These are phyloP conservation scores for Salix purpurea DNA, from an alignment of 345 rosid species.

Conservation along the genomic window DNA sequence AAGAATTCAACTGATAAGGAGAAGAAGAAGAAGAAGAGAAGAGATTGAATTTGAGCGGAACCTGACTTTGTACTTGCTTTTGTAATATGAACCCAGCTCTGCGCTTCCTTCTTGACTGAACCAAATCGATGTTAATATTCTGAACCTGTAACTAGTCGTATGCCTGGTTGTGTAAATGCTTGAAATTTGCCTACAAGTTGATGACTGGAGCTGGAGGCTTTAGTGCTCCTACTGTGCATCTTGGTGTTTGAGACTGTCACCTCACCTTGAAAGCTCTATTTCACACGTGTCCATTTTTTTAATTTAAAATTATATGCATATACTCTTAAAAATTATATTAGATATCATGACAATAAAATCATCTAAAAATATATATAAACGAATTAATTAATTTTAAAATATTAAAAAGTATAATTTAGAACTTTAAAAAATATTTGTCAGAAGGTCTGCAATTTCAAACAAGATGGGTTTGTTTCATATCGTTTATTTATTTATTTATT, in stretches of 20 bases:
- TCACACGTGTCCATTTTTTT: neutral
- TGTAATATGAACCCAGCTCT: neutral
- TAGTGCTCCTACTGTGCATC: neutral
- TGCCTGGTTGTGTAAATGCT: neutral
- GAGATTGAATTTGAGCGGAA: slow-evolving; percentile 24
- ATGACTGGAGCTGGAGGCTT: neutral
- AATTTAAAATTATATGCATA: too few relatives aligned
- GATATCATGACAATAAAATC: too few relatives aligned
- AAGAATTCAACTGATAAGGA: slow-evolving; percentile 61
- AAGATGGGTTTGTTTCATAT: too few relatives aligned
- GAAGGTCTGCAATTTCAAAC: too few relatives aligned
- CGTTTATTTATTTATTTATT: too few relatives aligned
- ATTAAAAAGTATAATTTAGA: too few relatives aligned
- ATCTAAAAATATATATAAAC: too few relatives aligned
- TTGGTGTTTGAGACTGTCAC: neutral
- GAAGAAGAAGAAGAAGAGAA: slow-evolving; percentile 60
- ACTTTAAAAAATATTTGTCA: too few relatives aligned
- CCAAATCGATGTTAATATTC: neutral
- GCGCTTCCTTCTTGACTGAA: neutral
- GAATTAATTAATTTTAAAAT: too few relatives aligned
- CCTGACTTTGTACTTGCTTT: neutral
- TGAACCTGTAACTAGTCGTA: neutral
- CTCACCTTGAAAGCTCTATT: neutral
- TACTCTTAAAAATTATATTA: too few relatives aligned
- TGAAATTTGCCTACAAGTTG: neutral